Conservation (phyloP, 2,329 filamentous ascomycete species). For the Rutstroemia sp. region DNA sequence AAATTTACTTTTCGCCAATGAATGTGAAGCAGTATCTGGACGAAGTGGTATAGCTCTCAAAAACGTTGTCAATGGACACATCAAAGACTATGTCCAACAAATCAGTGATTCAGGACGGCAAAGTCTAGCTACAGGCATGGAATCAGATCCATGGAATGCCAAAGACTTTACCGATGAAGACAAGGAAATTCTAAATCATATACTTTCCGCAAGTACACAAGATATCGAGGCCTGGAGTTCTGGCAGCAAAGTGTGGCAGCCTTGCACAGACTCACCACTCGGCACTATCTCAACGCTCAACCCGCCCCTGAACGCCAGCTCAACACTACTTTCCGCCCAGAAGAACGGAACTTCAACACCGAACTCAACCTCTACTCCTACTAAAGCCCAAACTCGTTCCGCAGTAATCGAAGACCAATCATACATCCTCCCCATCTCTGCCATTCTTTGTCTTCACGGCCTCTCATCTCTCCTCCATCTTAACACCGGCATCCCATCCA, state of each 20-base stretch:
- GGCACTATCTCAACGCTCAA: constrained; percentile 15
- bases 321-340: constrained; percentile 8
- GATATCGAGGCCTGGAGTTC: constrained; percentile 63
- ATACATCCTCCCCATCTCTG: constrained; percentile 80
- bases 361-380: constrained; percentile 20
- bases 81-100: constrained; percentile 68
- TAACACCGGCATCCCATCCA: constrained; percentile 77
- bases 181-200: constrained; percentile 50
- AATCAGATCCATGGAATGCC: constrained; percentile 72
- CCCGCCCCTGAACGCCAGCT: constrained; percentile 3
- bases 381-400: constrained; percentile 58
- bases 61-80: constrained; percentile 72
- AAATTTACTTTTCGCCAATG: constrained; percentile 76
- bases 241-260: constrained; percentile 50
- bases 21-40: constrained; percentile 79
- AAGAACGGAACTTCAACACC: constrained; percentile 33
- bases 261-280: constrained; percentile 22
- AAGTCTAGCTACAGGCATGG: constrained; percentile 67
- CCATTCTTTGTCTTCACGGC: constrained; percentile 70
- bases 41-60: constrained; percentile 70
- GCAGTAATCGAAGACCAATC: constrained; percentile 78
- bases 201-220: constrained; percentile 63
- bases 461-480: constrained; percentile 79
- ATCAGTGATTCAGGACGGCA: constrained; percentile 69
- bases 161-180: constrained; percentile 65